Conservation (phyloP, 1,284 basidiomycete genomes). For the Leccinum pachyderme region DNA sequence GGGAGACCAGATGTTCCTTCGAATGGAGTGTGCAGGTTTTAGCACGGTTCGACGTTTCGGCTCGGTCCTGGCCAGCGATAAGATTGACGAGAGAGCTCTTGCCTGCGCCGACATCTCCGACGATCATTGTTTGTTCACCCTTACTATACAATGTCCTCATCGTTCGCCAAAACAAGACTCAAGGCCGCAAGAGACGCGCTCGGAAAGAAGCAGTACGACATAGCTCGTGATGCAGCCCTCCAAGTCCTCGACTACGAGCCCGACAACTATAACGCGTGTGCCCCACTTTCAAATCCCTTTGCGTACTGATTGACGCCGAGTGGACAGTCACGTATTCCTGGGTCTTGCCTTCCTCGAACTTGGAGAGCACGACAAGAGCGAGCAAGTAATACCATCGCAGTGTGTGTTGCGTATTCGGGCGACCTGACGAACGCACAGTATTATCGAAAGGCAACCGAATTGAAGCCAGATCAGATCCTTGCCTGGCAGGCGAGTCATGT, state of each 20-base stretch:
- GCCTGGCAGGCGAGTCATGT: conserved; percentile 71
- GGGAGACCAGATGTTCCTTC: conserved; percentile 7
- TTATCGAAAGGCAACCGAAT: conserved; percentile 71
- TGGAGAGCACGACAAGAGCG: conserved; percentile 68
- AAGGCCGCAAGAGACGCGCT: conserved; percentile 81
- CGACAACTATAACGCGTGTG: conserved; percentile 80
- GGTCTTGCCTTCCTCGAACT: conserved; percentile 77
- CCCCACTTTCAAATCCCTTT: conserved; percentile 12
- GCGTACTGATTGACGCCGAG: conserved; percentile 1
- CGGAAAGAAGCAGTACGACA: conserved; percentile 69
- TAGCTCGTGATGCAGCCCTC: conserved; percentile 65
- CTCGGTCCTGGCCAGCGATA: conserved; percentile 20
- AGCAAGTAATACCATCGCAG: conserved; percentile 66
- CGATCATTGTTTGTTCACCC: too few species aligned
- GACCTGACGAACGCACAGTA: conserved; percentile 46
- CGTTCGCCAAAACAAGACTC: conserved; percentile 67
- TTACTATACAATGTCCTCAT: conserved; percentile 29
- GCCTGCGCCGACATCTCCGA: conserved; percentile 32
- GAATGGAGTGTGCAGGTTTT: conserved; percentile 27
- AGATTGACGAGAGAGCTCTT: conserved; percentile 35
- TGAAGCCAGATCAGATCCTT: conserved; percentile 62
- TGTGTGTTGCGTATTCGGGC: conserved; percentile 3
- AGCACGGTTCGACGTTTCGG: conserved; percentile 23
- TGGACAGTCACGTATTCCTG: conserved; percentile 74
- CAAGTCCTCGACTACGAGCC: conserved; percentile 72